Percentiles rank a stretch among this genome's conserved stretches.
phyloP scores from a whole-genome alignment of 495 filamentous ascomycete genomes.

The Rusavskia elegans region DNA sequence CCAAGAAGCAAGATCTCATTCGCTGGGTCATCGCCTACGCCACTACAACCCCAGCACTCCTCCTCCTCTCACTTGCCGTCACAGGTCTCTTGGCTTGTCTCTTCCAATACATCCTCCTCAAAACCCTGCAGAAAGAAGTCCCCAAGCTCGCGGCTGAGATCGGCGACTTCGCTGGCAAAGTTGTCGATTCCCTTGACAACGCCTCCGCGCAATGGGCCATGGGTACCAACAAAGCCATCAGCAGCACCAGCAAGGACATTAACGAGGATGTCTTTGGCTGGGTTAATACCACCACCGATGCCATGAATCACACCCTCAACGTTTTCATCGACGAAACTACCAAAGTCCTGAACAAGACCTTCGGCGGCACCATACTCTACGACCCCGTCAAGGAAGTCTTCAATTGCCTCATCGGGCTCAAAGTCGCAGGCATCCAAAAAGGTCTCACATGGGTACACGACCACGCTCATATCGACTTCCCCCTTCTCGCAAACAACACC shows the following conservation, averaged over 20 bases:
- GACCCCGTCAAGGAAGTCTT: constrained; percentile 57
- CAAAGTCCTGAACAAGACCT: constrained; percentile 54
- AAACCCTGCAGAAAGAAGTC: constrained; percentile 53
- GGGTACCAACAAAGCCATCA: constrained; percentile 59
- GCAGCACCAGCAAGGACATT: constrained; percentile 48
- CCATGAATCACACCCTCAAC: constrained; percentile 76
- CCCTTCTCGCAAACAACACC: constrained; percentile 57
- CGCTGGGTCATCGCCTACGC: constrained; percentile 81
- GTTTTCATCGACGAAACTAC: constrained; percentile 60
- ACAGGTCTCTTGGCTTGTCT: constrained; percentile 75
- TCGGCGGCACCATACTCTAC: constrained; percentile 62
- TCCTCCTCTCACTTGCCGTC: constrained; percentile 71
- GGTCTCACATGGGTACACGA: constrained; percentile 83
- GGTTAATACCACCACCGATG: constrained; percentile 65
- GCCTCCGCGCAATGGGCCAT: constrained; percentile 64
- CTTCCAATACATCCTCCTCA: constrained; percentile 69
- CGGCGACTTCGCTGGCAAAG: constrained; percentile 63
- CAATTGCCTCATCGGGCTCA: constrained; percentile 60
- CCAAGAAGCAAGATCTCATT: constrained; percentile 50
- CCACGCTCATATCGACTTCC: constrained; percentile 70
- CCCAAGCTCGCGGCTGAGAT: constrained; percentile 64
- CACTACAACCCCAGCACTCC: constrained; percentile 70
- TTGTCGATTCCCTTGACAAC: constrained; percentile 54
- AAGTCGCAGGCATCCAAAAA: constrained; percentile 58
- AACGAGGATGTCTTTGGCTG: constrained; percentile 79